phyloP scores from a whole-genome alignment of 192 early-diverging fungal genomes.

The Jimgerdemannia flammicorona region DNA sequence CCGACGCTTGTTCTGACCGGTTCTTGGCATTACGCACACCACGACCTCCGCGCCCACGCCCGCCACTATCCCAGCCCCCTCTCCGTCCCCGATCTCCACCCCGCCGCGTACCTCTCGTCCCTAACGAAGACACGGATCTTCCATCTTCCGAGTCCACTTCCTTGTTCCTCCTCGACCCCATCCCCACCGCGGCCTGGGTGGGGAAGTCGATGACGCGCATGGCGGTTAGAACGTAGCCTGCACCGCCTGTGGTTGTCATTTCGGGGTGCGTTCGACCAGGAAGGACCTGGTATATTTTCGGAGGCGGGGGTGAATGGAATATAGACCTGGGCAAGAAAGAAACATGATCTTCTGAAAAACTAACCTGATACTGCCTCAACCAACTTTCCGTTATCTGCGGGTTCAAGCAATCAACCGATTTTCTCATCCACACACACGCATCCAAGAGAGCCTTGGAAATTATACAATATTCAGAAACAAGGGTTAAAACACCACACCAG shows the following conservation, averaged over 20 bases:
- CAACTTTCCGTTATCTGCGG: constrained; percentile 88
- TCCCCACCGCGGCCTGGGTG: neutral
- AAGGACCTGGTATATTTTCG: constrained; percentile 40
- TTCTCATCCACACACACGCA: constrained; percentile 63
- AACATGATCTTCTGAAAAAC: neutral
- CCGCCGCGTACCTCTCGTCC: neutral
- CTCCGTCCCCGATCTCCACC: neutral
- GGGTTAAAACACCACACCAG: too few relatives aligned
- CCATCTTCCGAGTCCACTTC: neutral
- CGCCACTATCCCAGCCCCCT: neutral
- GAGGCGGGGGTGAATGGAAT: constrained; percentile 1
- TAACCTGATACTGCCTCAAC: constrained; percentile 81
- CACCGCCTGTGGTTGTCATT: constrained; percentile 73
- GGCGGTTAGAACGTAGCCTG: constrained; percentile 66
- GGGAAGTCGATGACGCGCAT: constrained; percentile 46
- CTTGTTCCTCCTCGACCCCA: neutral
- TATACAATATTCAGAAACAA: too few relatives aligned
- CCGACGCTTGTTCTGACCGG: neutral
- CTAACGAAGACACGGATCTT: neutral
- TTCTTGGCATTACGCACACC: neutral
- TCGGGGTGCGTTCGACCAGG: constrained; percentile 76
- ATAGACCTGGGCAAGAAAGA: neutral
- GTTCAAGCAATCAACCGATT: constrained; percentile 67
- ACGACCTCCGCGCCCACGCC: too few relatives aligned
- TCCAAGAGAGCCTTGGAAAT: constrained; percentile 37